These are phyloP conservation scores for Kurtzmaniella cleridarum DNA, from an alignment of 805 yeast species.

Conservation along the genomic window DNA sequence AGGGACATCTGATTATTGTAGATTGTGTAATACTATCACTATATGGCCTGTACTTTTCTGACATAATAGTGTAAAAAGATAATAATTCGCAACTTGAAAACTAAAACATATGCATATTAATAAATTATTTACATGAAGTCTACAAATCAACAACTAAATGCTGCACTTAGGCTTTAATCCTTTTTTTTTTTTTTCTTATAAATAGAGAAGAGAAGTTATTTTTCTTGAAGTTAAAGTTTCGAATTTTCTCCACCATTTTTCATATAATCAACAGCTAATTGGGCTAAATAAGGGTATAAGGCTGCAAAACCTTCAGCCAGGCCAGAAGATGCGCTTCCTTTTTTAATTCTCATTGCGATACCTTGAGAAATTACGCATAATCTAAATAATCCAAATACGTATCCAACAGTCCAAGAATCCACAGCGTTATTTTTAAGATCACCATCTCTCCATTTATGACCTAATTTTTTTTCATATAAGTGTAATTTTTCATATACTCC, in stretches of 20 bases:
- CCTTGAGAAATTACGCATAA: slow-evolving; percentile 58
- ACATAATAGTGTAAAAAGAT: too few relatives aligned
- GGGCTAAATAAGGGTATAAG: slow-evolving; percentile 27
- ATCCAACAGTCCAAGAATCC: slow-evolving; percentile 46
- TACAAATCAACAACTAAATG: too few relatives aligned
- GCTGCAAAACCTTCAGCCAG: slow-evolving; percentile 38
- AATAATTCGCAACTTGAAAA: too few relatives aligned
- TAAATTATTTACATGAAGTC: too few relatives aligned
- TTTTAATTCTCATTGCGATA: slow-evolving; percentile 47
- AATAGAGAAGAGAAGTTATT: too few relatives aligned
- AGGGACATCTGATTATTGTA: slow-evolving; percentile 18
- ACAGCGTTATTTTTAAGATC: slow-evolving; percentile 39
- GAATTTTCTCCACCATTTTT: slow-evolving; percentile 3
- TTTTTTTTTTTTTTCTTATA: too few relatives aligned
- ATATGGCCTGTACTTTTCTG: too few relatives aligned
- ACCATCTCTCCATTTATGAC: slow-evolving; percentile 23
- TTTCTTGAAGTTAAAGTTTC: background rate
- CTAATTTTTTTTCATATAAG: slow-evolving; percentile 19
- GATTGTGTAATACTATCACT: too few relatives aligned
- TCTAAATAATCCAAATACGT: slow-evolving; percentile 50
- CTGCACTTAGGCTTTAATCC: too few relatives aligned
- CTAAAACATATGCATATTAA: too few relatives aligned
- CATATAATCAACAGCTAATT: slow-evolving; percentile 20
- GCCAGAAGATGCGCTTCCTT: slow-evolving; percentile 52
- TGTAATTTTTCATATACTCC: slow-evolving; percentile 20